Conservation (phyloP, 2,329 filamentous ascomycete genomes). For the Monilinia polystroma region DNA sequence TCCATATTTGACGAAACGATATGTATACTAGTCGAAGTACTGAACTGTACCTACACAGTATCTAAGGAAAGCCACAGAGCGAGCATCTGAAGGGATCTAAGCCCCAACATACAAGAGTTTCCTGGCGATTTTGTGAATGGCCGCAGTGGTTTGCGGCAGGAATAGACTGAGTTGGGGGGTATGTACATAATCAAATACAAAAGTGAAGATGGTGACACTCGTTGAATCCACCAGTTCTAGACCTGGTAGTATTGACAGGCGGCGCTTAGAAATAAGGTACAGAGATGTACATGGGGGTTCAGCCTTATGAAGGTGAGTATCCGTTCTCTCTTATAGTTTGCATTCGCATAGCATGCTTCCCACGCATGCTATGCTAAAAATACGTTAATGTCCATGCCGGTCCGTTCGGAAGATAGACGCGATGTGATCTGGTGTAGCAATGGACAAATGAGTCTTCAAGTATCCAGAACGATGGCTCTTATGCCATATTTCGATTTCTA, state of each 20-base stretch:
- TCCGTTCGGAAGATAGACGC: not conserved
- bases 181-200: constrained; percentile 4
- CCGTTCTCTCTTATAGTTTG: not conserved
- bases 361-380: not conserved
- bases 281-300: not conserved
- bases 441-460: not conserved
- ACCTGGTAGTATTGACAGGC: constrained; percentile 1
- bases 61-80: not conserved
- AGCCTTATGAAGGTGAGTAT: constrained; percentile 3
- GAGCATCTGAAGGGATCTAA: not conserved
- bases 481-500: not conserved
- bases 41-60: not conserved
- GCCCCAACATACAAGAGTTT: not conserved
- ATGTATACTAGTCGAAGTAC: not conserved
- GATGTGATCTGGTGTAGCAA: not conserved
- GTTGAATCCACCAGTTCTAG: not conserved
- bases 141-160: constrained; percentile 1
- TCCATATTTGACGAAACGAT: constrained; percentile 6
- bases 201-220: constrained; percentile 4
- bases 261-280: constrained; percentile 2
- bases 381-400: not conserved
- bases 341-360: constrained; percentile 3
- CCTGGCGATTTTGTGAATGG: not conserved
- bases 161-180: not conserved
- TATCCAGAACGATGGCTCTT: not conserved